These are phyloP conservation scores for Corinectria fuckeliana DNA, from an alignment of 2,329 filamentous ascomycete genomes.

Conservation along the genomic window DNA sequence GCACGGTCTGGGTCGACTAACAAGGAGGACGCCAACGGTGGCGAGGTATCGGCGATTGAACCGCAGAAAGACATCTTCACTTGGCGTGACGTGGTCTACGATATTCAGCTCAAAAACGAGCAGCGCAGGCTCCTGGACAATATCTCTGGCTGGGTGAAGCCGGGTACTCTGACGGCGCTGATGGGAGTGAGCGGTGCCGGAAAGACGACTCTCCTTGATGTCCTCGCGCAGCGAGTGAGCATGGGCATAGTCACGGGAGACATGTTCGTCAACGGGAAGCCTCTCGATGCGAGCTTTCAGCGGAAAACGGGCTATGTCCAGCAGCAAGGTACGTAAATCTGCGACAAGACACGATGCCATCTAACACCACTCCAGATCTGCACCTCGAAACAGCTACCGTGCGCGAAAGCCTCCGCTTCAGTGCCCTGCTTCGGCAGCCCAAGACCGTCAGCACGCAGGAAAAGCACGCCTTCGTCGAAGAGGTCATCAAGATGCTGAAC, in stretches of 20 bases:
- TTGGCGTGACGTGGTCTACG: conserved; percentile 78
- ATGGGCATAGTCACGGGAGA: conserved; percentile 70
- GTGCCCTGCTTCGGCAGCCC: conserved; percentile 64
- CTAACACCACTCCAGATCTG: conserved; percentile 50
- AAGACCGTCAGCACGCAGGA: conserved; percentile 59
- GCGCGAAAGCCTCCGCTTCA: conserved; percentile 61
- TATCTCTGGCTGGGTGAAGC: conserved; percentile 88
- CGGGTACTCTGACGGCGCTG: conserved; percentile 83
- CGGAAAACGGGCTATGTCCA: conserved; percentile 72
- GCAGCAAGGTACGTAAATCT: conserved; percentile 57
- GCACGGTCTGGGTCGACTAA: conserved; percentile 36
- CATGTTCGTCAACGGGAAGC: conserved; percentile 69
- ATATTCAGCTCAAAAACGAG: conserved; percentile 75
- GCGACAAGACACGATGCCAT: not conserved
- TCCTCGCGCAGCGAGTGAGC: conserved; percentile 56
- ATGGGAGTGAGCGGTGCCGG: conserved; percentile 65
- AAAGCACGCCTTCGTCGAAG: conserved; percentile 67
- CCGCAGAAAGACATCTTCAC: conserved; percentile 70
- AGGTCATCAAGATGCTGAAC: conserved; percentile 69
- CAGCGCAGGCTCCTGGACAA: conserved; percentile 76
- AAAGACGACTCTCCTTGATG: conserved; percentile 53
- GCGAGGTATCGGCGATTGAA: conserved; percentile 42
- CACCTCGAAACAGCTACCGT: conserved; percentile 63
- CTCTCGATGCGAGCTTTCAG: conserved; percentile 64
- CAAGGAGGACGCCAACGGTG: conserved; percentile 20